Evolutionary conservation across 2,329 filamentous ascomycete genomes (phyloP).

Genomic region (Colletotrichum noveboracense): DNA sequence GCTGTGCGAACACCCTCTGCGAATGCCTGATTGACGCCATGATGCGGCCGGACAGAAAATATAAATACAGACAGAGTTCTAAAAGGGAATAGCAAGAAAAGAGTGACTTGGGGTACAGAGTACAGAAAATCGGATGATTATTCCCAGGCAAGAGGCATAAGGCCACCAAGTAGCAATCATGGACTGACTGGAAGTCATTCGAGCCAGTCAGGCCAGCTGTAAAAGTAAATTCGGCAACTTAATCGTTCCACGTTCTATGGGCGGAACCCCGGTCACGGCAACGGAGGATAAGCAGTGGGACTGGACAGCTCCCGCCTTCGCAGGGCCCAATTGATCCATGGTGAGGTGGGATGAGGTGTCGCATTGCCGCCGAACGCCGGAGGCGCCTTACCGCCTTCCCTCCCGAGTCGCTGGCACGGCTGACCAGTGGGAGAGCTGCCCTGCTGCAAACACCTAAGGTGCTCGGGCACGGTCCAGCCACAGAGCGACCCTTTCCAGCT

Average conservation of each 20-base stretch:
- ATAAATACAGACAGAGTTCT: slow-evolving; percentile 5
- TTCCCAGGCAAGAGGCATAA: slow-evolving; percentile 10
- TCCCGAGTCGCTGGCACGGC: not conserved
- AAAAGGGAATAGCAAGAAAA: not conserved
- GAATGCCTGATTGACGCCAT: slow-evolving; percentile 5
- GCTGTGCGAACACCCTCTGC: slow-evolving; percentile 18
- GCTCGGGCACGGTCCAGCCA: no score
- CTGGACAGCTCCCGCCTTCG: not conserved
- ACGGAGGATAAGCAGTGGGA: not conserved
- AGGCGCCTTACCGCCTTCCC: not conserved
- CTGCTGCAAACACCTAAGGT: no score
- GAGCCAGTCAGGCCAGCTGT: slow-evolving; percentile 22
- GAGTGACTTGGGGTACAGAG: slow-evolving; percentile 6
- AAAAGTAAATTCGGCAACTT: slow-evolving; percentile 15
- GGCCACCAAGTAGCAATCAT: slow-evolving; percentile 14
- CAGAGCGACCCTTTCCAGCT: not conserved
- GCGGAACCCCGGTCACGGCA: not conserved
- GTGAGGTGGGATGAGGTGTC: slow-evolving; percentile 3
- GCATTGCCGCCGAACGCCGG: slow-evolving; percentile 15
- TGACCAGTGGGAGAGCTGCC: not conserved
- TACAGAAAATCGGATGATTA: slow-evolving; percentile 15
- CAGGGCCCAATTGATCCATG: not conserved
- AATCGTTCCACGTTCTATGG: slow-evolving; percentile 21
- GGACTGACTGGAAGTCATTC: slow-evolving; percentile 18
- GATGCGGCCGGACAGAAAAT: not conserved